phyloP scores from a whole-genome alignment of 108 stramenopile genomes.

The Epithemia pelagica region DNA sequence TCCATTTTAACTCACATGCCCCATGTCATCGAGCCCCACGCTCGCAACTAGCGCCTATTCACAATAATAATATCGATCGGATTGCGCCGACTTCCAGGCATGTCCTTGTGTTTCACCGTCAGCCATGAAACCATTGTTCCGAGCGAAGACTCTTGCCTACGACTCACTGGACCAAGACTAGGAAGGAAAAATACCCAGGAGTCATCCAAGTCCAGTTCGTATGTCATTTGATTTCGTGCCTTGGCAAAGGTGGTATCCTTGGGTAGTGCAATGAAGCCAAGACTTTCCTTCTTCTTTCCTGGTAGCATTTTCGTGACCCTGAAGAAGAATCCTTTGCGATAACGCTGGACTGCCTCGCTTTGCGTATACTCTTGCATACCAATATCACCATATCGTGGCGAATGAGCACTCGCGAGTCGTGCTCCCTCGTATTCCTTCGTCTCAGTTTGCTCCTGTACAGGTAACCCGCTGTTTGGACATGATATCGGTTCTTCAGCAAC shows the following conservation, averaged over 20 bases:
- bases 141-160: not conserved
- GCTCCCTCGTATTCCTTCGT: not conserved
- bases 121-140: not conserved
- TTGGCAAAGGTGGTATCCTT: not conserved
- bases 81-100: not conserved
- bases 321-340: not conserved
- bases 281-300: not conserved
- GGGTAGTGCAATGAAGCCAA: not conserved
- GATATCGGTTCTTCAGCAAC: too few species aligned
- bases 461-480: too few species aligned
- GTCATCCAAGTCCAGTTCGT: not conserved
- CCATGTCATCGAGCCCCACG: too few species aligned
- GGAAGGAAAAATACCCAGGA: not conserved
- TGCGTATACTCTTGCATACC: not conserved
- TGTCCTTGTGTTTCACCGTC: not conserved
- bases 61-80: not conserved
- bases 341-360: not conserved
- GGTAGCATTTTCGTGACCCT: not conserved
- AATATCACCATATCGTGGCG: not conserved
- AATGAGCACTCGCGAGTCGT: not conserved
- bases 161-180: not conserved
- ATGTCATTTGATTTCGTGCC: not conserved
- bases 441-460: too few species aligned
- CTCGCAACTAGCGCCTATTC: not conserved
- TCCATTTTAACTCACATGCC: too few species aligned